phyloP scores from a whole-genome alignment of 441 rosid genomes.

The Pelargonium australe region DNA sequence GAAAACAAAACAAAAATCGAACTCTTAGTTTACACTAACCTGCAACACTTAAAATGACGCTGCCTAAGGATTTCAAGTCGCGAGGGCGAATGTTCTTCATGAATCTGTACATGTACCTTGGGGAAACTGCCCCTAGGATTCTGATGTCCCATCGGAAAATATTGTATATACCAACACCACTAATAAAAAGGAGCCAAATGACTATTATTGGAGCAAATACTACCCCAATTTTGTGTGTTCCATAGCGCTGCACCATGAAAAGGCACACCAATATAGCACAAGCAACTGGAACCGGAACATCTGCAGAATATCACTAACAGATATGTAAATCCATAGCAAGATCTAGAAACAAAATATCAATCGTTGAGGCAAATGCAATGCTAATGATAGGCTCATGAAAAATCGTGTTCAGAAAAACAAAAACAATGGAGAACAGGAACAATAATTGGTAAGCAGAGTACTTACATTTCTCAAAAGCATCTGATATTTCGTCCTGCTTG shows the following conservation, averaged over 20 bases:
- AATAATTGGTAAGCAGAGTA: not conserved
- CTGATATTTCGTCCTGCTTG: conserved; percentile 24
- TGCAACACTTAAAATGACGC: conserved; percentile 52
- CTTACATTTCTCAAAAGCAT: conserved; percentile 41
- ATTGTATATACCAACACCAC: conserved; percentile 52
- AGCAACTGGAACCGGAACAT: conserved; percentile 48
- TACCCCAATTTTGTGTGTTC: conserved; percentile 47
- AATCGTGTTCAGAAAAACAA: too few species aligned
- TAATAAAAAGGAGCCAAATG: conserved; percentile 44
- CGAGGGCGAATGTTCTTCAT: conserved; percentile 23
- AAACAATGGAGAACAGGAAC: too few species aligned
- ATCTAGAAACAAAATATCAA: not conserved
- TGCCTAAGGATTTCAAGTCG: conserved; percentile 43
- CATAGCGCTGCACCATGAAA: conserved; percentile 49
- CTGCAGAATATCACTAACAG: conserved; percentile 26
- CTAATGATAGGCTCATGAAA: too few species aligned
- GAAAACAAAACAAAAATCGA: not conserved
- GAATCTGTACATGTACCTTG: conserved; percentile 41
- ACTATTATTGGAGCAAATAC: conserved; percentile 46
- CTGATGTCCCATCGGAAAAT: conserved; percentile 27
- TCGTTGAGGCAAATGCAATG: too few species aligned
- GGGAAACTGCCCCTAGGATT: conserved; percentile 42
- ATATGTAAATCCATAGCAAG: conserved; percentile 7
- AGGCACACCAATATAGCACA: conserved; percentile 50
- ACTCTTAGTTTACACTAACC: conserved; percentile 28